Base-by-base conservation (phyloP, 352 stramenopile species). In the Pilasporangium apinafurcum region DNA sequence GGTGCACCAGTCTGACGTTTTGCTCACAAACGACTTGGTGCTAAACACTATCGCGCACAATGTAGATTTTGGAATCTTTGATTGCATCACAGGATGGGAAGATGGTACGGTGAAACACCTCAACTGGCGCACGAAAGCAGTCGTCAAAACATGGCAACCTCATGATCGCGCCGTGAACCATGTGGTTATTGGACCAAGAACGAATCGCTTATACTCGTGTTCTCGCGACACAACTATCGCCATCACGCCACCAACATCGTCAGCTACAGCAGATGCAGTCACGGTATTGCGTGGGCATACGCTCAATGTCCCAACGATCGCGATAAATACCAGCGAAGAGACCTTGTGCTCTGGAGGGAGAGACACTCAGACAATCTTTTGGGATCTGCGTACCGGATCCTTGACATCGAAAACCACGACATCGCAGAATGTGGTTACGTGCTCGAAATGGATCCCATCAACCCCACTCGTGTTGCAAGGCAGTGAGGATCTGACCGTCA, bases 361-460 rank as follows among this genome's bases (percentile, higher is more conserved):
- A n/a, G 83, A 94, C 56, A 92, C 83, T 0, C 73, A 85, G 37
- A 87, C 77, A 16, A 81, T 83, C 35, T 62, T 91, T 38, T 93
- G 81, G 81, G 79, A 92, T 50, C 28, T 86, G 7, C 44, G 53
- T 14, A 91, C 81, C 0, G 50, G 56, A 3, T 47, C 62, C 13
- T 56, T 74, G 8, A 64, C 66, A 24, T 45, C 53, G 10, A 84
- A 79, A 40, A 91, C 85, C 36, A 86, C 64, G 26, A 88, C 59
- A 7, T 67, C 83, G 14, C 77, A 87, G 60, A 95, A 95, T 26
- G 77, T 95, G 12, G 54, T 95, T 37, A 95, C 83, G 34, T 94
- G 80, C 58, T 81, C 74, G 16, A 85, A 79, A 37, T 92, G 77
- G 80, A 28, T 92, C n/a, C 72, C 80, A 8, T 16, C 41, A 0